Evolutionary conservation across 495 filamentous ascomycete species (phyloP), one percentile per base, ranked within the genome.

Genomic region (Penicillium angulare): DNA sequence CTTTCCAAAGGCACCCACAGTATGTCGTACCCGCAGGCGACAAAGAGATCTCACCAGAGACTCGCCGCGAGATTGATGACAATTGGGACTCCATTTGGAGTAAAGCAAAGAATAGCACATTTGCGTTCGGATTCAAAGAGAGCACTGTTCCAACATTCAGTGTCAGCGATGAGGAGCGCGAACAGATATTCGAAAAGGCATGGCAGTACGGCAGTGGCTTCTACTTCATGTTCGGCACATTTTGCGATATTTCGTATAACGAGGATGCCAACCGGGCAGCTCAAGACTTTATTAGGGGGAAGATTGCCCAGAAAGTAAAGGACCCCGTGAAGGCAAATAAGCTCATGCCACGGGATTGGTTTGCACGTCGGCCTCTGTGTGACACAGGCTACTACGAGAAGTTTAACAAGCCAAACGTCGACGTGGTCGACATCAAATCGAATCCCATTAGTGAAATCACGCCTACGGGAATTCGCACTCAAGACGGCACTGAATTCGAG

Each of bases 391-490:
- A 29, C 13, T 44, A 44, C 13, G 8, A 44, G n/a, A 26, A 26
- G 4, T 44, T 26, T 22, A 44, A 44, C n/a, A 18, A 18, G 15
- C 20, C 24, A 0, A 44, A 44, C 22, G 21, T 44, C 52, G 72
- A 15, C 61, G 12, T 44, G 10, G n/a, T 44, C 8, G 17, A 27
- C 23, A 4, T 26, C 12, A 13, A 43, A 9, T 17, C 27, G 7
- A 43, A 5, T 7, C 73, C 75, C 0, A 74, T 85, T 24, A 53
- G 51, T 1, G 69, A 66, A 29, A 65, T 83, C 24, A 71, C 60
- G 5, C 62, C 69, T 26, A 67, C 39, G 2, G 79, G 79, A 0
- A 74, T 84, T 45, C 55, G 64, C 24, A 61, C 57, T 57, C 45
- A 69, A 47, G 73, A 44, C 15, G 42, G 72, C 3, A 61, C 18